Conservation (phyloP, 306 rosid genomes). For the Mucuna pruriens region DNA sequence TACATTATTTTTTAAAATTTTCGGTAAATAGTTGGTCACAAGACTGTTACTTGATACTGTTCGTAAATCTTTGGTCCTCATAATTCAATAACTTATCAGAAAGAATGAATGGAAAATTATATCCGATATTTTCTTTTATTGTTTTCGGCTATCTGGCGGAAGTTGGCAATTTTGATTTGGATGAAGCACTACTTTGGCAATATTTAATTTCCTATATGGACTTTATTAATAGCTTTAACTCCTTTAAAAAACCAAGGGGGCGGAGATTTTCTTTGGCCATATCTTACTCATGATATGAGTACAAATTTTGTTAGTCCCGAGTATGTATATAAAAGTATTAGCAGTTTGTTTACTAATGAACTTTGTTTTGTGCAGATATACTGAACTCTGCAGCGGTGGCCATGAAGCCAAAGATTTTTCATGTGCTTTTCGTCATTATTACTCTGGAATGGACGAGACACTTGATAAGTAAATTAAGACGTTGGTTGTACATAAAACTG, state of each 20-base stretch:
- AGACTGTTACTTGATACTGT: background rate
- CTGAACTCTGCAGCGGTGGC: constrained; percentile 67
- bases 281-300: background rate
- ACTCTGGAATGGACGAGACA: constrained; percentile 66
- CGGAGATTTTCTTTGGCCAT: background rate
- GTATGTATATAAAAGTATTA: background rate
- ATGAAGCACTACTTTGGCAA: background rate
- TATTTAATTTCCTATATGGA: background rate
- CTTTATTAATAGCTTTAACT: background rate
- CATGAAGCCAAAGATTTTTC: constrained; percentile 78
- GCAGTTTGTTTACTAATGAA: constrained; percentile 1
- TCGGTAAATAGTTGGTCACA: background rate
- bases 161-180: too few relatives aligned
- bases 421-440: constrained; percentile 76
- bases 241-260: background rate
- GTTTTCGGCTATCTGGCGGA: too few relatives aligned
- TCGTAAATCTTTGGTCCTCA: too few relatives aligned
- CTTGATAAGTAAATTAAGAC: constrained; percentile 12
- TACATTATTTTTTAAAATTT: background rate
- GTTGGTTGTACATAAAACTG: background rate
- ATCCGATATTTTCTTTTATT: too few relatives aligned
- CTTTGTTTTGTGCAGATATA: constrained; percentile 55
- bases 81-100: background rate
- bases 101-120: background rate
- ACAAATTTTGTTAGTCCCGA: background rate